phyloP scores from a whole-genome alignment of 2,329 filamentous ascomycete genomes.

The Penicillium concentricum region DNA sequence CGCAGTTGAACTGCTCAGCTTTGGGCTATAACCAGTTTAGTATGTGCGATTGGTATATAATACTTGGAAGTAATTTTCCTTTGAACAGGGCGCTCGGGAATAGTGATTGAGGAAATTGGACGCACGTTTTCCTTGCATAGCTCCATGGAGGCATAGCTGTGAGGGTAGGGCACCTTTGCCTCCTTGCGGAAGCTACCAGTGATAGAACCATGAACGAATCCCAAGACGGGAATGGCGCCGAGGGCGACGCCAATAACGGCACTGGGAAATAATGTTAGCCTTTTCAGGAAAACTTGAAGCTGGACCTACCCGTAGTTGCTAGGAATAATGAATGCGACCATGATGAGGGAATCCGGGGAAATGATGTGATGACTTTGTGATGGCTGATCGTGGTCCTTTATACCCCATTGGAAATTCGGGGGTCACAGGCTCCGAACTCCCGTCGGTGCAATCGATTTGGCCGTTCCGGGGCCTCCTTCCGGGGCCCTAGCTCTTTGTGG shows the following conservation, averaged over 20 bases:
- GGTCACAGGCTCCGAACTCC: neutral
- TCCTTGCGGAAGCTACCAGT: conserved; percentile 49
- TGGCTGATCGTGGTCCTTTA: conserved; percentile 1
- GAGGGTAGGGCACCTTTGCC: conserved; percentile 58
- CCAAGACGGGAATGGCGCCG: conserved; percentile 54
- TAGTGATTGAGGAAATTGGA: neutral
- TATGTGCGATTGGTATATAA: neutral
- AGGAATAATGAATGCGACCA: conserved; percentile 46
- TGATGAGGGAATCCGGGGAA: conserved; percentile 20
- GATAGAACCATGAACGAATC: conserved; percentile 51
- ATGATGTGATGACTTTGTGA: neutral
- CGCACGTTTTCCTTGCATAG: conserved; percentile 50
- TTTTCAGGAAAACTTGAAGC: neutral
- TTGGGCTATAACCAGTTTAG: conserved; percentile 30
- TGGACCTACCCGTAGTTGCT: conserved; percentile 48
- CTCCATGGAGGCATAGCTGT: conserved; percentile 57
- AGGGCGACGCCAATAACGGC: conserved; percentile 56
- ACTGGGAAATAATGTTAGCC: conserved; percentile 36
- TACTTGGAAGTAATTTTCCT: neutral
- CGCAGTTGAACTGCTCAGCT: conserved; percentile 53
- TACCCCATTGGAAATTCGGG: neutral
- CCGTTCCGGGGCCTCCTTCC: conserved; percentile 10
- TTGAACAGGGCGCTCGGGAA: neutral
- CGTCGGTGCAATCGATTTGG: conserved; percentile 11
- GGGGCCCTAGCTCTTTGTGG: neutral